Evolutionary conservation across 2,329 filamentous ascomycete genomes (phyloP), one percentile per base, ranked within the genome.

Genomic region (Trichoderma asperellum): DNA sequence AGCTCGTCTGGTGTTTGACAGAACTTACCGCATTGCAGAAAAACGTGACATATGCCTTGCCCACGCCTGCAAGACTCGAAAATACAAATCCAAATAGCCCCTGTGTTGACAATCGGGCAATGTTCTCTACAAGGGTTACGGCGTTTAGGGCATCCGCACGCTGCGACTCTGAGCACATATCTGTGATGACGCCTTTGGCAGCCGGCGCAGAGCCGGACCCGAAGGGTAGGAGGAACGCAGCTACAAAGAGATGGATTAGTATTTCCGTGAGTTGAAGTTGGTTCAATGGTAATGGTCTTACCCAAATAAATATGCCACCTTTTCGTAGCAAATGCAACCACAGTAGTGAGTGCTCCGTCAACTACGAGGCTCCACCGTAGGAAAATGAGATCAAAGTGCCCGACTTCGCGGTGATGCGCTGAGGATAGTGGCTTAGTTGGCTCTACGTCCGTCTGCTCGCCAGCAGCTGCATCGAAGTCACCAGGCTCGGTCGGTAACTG

Each of bases 181-280:
- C 87, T 0, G 91, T 85, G 70, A 92, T 91, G n/a, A 90, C 88
- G 0, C 90, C 91, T 72, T 92, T 93, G 1, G 89, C 89, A 0
- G 90, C 89, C 0, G 89, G 86, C 0, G 89, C 90, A 0, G 90
- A 90, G 0, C 91, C 91, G 0, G 90, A 90, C 0, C 88, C 89
- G 35, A 92, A 87, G 0, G 91, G 91, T 0, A 93, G 82, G 1
- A 92, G 75, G 32, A 87, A 84, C 0, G 89, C 89, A 1, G 90
- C 86, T 84, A 69, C 0, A n/a, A 35, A 16, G 21, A 5, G 24
- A 5, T 53, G 10, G 21, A 35, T 63, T 34, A 60, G 12, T 18
- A 52, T 18, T 6, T 4, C 11, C 47, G 11, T 16, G 5, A 4
- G 10, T 11, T 14, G 0, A 37, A 11, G 10, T 11, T 14, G 0